Evolutionary conservation across 139 green algal genomes (phyloP), one percentile per base, ranked within the genome.

Genomic region (Picochlorum sp.): DNA sequence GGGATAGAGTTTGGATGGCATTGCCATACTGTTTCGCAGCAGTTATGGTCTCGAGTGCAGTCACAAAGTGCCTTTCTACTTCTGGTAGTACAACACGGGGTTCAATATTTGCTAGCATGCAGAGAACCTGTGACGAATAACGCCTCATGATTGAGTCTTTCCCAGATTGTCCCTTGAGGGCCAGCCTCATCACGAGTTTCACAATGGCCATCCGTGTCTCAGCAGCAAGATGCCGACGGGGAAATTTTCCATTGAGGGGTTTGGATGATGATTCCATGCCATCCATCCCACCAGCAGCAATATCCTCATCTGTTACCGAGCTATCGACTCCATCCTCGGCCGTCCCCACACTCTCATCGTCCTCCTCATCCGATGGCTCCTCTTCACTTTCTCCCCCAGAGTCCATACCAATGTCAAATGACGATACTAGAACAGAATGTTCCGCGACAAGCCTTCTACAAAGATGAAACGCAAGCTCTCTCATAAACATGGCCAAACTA

Each of bases 81-180:
- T 90, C 69, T 2, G 90, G 85, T 30, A 96, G 75, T 23, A 95
- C 87, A 0, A 74, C 23, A 32, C 62, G 45, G 1, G 90, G 90
- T 2, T 57, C 71, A 20, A 94, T 20, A 62, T 91, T 82, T 3
- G 89, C 82, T 58, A 94, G 69, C 10, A 69, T 58, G 16, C 68
- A 66, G 49, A 93, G 65, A 1, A 73, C 73, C 7, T 67, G 66
- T 59, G 65, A 82, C 0, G 80, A 74, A 16, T 44, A 61, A 28
- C 68, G 69, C 2, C 76, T 60, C 13, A 74, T 28, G 14, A 57
- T 52, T 44, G 62, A 62, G 51, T 80, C 69, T 73, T 96, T 96
- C 62, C 74, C 82, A 76, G 84, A 95, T 74, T 95, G 88, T 10
- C 78, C 89, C 21, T 83, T 76, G 18, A 69, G 64, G 8, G 88